These are phyloP conservation scores for Lactarius hengduanensis DNA, from an alignment of 768 basidiomycete species.

Conservation along the genomic window DNA sequence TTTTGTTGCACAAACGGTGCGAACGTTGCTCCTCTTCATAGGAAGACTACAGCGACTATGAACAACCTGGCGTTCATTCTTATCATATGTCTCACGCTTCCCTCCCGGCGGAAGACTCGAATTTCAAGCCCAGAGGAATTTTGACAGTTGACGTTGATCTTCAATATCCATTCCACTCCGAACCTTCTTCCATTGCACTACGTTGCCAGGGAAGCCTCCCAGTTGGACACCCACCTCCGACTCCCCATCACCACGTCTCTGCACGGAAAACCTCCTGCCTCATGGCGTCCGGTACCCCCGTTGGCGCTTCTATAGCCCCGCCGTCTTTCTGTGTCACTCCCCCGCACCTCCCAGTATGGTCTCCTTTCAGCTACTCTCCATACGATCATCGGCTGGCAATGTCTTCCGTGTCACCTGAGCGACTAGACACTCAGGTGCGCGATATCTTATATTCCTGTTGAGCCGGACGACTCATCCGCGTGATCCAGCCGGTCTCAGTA, in stretches of 20 bases:
- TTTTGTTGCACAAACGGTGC: not conserved
- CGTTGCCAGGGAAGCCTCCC: not conserved
- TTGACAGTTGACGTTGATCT: not conserved
- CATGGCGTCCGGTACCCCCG: not conserved
- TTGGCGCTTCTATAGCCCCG: not conserved
- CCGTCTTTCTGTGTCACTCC: not conserved
- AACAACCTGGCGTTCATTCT: not conserved
- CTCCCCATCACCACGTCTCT: not conserved
- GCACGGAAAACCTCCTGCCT: not conserved
- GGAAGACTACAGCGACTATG: not conserved
- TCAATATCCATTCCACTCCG: not conserved
- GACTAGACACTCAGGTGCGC: conserved; percentile 9
- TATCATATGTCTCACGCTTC: not conserved
- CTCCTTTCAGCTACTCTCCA: not conserved
- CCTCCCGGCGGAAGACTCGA: not conserved
- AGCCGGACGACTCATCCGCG: not conserved
- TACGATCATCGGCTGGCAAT: not conserved
- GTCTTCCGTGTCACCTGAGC: not conserved
- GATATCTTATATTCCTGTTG: not conserved
- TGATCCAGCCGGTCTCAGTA: not conserved
- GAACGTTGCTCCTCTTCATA: not conserved
- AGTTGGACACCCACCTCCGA: not conserved
- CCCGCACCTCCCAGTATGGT: not conserved
- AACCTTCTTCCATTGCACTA: not conserved
- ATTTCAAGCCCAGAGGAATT: not conserved